Base-by-base conservation (phyloP, 139 green algal species). In the Coccomyxa sp. region DNA sequence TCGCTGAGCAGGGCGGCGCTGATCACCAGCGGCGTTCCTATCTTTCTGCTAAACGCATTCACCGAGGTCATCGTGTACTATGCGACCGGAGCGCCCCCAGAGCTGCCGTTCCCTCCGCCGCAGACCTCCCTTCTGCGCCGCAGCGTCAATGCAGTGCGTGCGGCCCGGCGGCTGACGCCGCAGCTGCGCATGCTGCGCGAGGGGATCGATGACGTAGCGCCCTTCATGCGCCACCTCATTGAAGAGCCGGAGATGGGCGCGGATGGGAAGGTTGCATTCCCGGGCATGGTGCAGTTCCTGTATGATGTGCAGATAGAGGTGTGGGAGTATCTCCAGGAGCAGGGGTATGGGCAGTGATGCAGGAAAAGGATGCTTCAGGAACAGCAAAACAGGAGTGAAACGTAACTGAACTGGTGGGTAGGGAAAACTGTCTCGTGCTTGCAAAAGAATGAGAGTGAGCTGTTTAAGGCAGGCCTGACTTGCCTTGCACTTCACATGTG, bases 31-130 rank as follows among this genome's bases (percentile, higher is more conserved):
- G 71, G 87, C 25, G 88, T 90, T 30, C 93, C 94, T 63, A 91
- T 98, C 30, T 96, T 95, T 83, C 87, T 98, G 32, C 87, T 98
- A 79, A 95, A 98, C 82, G 90, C 95, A 0, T 97, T 93, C 88
- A 91, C 88, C 57, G 77, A 89, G 32, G 79, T 98, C 23, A n/a
- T 83, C 30, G 85, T 95, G 10, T 94, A 91, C 77, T 93, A 92
- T 80, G 79, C 79, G 1, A 38, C 77, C 1, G 45, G 68, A 28
- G 85, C 80, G 38, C 86, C 91, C 11, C 31, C 87, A 12, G 78
- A 85, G 38, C 12, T 93, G 66, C 87, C 87, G 75, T 97, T 94
- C 85, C 94, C 94, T 25, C 94, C 94, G 16, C 91, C 94, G 0
- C 89, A 93, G 45, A 67, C 82, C 76, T 91, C 79, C 32, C 71